Conservation (phyloP, 148 eudicot species). For the Cornus suecica region DNA sequence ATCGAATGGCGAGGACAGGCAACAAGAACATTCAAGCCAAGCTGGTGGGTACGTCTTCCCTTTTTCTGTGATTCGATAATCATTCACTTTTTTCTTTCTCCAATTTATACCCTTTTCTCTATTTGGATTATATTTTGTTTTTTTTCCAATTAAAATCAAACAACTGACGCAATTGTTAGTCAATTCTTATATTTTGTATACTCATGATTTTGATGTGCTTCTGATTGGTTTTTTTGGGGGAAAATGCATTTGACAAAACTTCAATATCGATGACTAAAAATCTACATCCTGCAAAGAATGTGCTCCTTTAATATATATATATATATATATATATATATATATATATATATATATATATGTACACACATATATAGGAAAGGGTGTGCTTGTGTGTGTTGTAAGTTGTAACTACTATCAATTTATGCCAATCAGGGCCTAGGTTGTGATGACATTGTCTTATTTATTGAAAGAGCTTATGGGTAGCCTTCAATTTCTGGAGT, state of each 20-base stretch:
- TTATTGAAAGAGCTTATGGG: not conserved
- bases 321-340: too few relatives aligned
- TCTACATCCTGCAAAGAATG: not conserved
- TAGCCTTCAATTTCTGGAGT: not conserved
- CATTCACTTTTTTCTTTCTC: not conserved
- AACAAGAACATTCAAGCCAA: slow-evolving; percentile 63
- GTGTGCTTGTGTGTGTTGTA: too few relatives aligned
- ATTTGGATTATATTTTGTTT: not conserved
- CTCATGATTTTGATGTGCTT: not conserved
- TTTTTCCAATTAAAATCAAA: not conserved
- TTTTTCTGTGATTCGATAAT: not conserved
- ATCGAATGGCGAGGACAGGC: slow-evolving; percentile 31
- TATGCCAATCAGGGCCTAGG: not conserved
- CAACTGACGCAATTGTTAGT: not conserved
- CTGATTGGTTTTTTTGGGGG: not conserved
- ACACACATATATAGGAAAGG: too few relatives aligned
- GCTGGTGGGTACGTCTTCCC: slow-evolving; percentile 61
- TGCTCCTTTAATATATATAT: not conserved
- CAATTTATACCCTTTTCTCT: not conserved
- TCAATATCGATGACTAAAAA: not conserved
- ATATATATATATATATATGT: too few relatives aligned
- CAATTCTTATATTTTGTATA: not conserved
- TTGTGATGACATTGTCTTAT: not conserved
- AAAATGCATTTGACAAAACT: too few relatives aligned
- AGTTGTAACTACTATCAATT: too few relatives aligned